A percentile compares a stretch with the other conserved stretches of the same genome.
Evolutionary conservation across 176 grass and related monocot species (phyloP).

Genomic region (Cenchrus americanus): DNA sequence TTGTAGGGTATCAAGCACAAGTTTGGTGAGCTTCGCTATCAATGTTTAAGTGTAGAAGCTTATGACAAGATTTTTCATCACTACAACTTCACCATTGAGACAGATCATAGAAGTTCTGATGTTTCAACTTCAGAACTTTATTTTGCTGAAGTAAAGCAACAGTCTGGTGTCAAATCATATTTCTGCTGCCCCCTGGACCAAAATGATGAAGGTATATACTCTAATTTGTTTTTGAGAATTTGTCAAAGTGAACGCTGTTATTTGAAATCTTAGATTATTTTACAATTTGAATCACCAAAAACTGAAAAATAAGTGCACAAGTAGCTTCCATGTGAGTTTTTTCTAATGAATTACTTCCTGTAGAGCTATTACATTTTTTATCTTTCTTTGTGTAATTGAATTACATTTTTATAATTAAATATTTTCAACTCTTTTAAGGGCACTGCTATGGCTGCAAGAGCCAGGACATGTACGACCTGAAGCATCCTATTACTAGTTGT

Average conservation of each 20-base stretch:
- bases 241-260: too few relatives aligned
- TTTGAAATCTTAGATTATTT: too few relatives aligned
- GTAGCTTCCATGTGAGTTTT: too few relatives aligned
- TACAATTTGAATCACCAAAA: too few relatives aligned
- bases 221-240: background rate
- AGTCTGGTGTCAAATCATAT: background rate
- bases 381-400: too few relatives aligned
- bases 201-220: background rate
- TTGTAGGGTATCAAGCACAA: background rate
- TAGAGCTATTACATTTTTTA: too few relatives aligned
- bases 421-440: background rate
- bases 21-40: background rate
- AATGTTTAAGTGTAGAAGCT: conserved; percentile 4
- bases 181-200: background rate
- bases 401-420: background rate
- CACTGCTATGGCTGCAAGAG: background rate
- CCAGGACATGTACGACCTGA: background rate
- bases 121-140: background rate
- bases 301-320: too few relatives aligned
- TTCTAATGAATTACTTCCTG: too few relatives aligned
- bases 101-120: background rate
- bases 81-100: conserved; percentile 24
- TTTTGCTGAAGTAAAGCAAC: conserved; percentile 33
- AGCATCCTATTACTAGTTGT: background rate
- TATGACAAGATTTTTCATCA: background rate